Evolutionary conservation across 2,329 filamentous ascomycete genomes (phyloP), one percentile per base, ranked within the genome.

Genomic region (Emergomyces orientalis): DNA sequence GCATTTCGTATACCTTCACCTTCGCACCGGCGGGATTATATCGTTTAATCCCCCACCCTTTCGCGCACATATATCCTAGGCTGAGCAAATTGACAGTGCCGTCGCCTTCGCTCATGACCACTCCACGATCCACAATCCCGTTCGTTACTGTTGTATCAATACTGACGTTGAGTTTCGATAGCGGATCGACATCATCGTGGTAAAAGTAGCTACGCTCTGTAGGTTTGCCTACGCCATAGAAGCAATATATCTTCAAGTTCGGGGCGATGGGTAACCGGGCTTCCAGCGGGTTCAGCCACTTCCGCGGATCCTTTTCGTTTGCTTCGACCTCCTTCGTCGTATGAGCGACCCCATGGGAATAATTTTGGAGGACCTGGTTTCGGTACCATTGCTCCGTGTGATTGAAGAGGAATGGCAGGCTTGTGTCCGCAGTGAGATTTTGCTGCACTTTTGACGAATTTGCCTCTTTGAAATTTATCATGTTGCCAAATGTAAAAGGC

Each of bases 231-330:
- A 96, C 86, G 68, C 82, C 94, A 73, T 99, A 97, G 79, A 99
- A 97, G 77, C 94, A 97, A 77, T 92, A 97, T 14, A 99, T 90
- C 74, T 96, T 97, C 71, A 99, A 80, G 71, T 86, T 90, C 0
- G 94, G 93, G 1, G 94, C 93, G 25, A 91, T 81, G 0, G 94
- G 94, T 0, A 97, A 81, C 1, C 93, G 84, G 0, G 90, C 89
- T 74, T 97, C 93, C n/a, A 97, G 84, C 0, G 94, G 94, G 71
- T 99, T 99, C 65, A 96, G 85, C 94, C 94, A 99, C 73, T 95
- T 99, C 59, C 79, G 81, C 1, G 84, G 85, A 66, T 90, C 83
- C n/a, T 85, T 76, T 70, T 92, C 88, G 72, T 94, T 94, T 60
- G 83, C 85, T 71, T 96, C 88, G 0, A 99, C 91, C 75, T 96